Conservation (phyloP, 768 basidiomycete species). For the Lentinula detonsa region DNA sequence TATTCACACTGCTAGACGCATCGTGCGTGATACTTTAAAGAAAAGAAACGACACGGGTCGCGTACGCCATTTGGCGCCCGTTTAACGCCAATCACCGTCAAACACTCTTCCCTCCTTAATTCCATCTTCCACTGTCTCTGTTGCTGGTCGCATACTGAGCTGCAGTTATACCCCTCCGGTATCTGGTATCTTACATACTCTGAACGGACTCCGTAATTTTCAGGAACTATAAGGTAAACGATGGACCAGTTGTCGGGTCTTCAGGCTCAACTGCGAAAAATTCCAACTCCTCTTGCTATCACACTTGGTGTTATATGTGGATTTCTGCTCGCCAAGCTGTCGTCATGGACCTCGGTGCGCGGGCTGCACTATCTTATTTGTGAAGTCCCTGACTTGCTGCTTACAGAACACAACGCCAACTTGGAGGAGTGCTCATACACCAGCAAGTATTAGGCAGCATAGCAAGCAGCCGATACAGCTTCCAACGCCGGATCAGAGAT, state of each 20-base stretch:
- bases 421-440: conserved; percentile 52
- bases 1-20: no score
- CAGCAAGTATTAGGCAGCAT: conserved; percentile 43
- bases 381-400: background rate
- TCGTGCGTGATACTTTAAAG: no score
- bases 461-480: conserved; percentile 61
- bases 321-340: conserved; percentile 44
- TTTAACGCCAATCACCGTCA: background rate
- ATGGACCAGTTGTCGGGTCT: background rate
- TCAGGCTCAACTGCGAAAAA: conserved; percentile 29
- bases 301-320: conserved; percentile 59
- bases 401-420: conserved; percentile 29
- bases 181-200: background rate
- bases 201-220: background rate
- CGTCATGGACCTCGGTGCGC: conserved; percentile 40
- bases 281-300: conserved; percentile 52
- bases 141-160: background rate
- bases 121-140: background rate
- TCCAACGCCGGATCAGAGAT: conserved; percentile 80
- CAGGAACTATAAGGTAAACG: background rate
- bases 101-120: background rate
- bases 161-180: background rate
- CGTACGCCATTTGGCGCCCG: background rate
- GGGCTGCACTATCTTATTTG: background rate
- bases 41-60: background rate